phyloP scores from a whole-genome alignment of 2,329 filamentous ascomycete genomes.

The Trichoderma sp. region DNA sequence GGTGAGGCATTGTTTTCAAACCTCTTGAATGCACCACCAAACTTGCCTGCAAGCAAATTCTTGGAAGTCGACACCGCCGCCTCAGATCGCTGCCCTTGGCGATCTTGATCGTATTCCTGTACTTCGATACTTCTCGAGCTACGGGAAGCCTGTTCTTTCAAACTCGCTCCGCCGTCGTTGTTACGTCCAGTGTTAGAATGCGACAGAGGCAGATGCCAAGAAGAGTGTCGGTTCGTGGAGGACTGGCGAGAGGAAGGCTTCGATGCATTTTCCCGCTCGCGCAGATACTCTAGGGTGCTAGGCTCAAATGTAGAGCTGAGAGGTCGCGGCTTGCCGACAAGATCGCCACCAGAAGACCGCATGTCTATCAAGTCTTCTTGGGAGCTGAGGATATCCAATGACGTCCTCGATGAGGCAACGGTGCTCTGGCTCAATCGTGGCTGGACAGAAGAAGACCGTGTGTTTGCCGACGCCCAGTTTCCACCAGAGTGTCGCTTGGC shows the following conservation, averaged over 20 bases:
- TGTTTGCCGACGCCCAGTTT: conserved; percentile 8
- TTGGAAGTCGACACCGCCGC: conserved; percentile 72
- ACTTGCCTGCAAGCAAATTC: conserved; percentile 79
- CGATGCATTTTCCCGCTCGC: conserved; percentile 65
- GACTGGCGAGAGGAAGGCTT: conserved; percentile 35
- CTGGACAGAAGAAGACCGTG: conserved; percentile 23
- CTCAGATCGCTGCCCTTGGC: conserved; percentile 65
- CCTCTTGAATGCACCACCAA: conserved; percentile 88
- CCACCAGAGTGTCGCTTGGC: conserved; percentile 8
- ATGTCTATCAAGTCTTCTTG: conserved; percentile 24
- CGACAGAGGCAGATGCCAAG: conserved; percentile 38
- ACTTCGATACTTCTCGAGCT: conserved; percentile 65
- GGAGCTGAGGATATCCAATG: conserved; percentile 25
- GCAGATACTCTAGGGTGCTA: conserved; percentile 71
- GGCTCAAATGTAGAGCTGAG: conserved; percentile 80
- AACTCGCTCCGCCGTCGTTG: conserved; percentile 44
- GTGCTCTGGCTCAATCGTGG: conserved; percentile 23
- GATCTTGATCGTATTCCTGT: conserved; percentile 48
- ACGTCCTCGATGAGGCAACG: conserved; percentile 19
- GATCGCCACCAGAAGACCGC: conserved; percentile 28
- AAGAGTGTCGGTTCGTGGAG: conserved; percentile 21
- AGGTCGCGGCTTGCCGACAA: conserved; percentile 60
- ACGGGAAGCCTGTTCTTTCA: conserved; percentile 72
- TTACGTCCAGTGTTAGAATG: conserved; percentile 36
- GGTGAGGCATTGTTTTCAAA: conserved; percentile 63